Evolutionary conservation across 495 filamentous ascomycete genomes (phyloP), one percentile per base, ranked within the genome.

Genomic region (Penicilliopsis zonata): DNA sequence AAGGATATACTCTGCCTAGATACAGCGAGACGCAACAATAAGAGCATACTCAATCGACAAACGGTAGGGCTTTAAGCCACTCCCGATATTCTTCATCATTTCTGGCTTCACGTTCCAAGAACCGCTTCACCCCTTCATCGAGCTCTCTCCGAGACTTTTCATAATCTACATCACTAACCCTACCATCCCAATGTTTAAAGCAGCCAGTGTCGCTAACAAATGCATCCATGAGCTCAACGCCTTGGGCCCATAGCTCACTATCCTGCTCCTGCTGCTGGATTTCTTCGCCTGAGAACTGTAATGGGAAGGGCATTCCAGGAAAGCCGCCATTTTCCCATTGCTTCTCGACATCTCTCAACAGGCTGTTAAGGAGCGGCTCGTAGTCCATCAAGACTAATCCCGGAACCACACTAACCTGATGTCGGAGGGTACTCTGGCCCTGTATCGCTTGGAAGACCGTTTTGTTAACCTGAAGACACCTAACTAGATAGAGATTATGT

Each of bases 121-220:
- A 45, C 33, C 46, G 42, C 36, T 23, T 27, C 24, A 44, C 36
- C 23, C 42, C 42, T 18, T 49, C 42, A 40, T 40, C 46, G 15
- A 49, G 42, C 42, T 44, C 31, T 35, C 15, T 44, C 35, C 26
- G 39, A 25, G 41, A 41, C 19, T 25, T 30, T 25, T 49, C 42
- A 20, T 49, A 49, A 30, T 49, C 42, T 17, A 9, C 18, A 17
- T 40, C 19, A 37, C 36, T 43, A 31, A 45, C 42, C 36, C 42
- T 42, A 13, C 42, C 46, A 41, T 42, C 44, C 46, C 46, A 49
- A 36, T 49, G 42, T 33, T 49, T 49, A 25, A 43, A 46, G 31
- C 42, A 43, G 31, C 46, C 46, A 28, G 42, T 49, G 34, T 45
- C 46, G 33, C 21, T 17, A 32, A 43, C 28, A 18, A 43, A 45